phyloP scores from a whole-genome alignment of 805 yeast genomes.

The Jamesozyma rosinii region DNA sequence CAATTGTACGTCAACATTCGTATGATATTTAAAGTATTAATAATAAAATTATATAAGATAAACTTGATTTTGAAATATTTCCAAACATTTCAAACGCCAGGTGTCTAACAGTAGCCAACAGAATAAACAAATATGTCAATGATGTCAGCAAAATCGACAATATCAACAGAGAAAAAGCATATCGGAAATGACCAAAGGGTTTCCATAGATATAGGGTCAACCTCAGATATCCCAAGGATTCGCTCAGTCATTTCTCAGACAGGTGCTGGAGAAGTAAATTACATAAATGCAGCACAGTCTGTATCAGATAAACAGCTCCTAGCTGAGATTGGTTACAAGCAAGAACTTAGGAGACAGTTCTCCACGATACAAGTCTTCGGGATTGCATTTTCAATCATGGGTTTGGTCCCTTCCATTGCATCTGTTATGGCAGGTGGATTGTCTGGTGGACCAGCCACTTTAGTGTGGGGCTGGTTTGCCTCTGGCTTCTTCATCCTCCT shows the following conservation, averaged over 20 bases:
- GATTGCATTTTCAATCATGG: constrained; percentile 66
- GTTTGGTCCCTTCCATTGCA: constrained; percentile 55
- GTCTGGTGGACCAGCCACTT: constrained; percentile 49
- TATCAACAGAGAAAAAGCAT: neutral
- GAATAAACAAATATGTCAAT: neutral
- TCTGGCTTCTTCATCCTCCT: constrained; percentile 43
- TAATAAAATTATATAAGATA: too few species aligned
- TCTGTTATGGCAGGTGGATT: constrained; percentile 46
- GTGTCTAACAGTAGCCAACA: neutral
- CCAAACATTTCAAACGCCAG: too few species aligned
- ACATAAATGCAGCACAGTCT: constrained; percentile 17
- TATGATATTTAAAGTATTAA: too few species aligned
- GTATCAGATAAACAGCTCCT: constrained; percentile 17
- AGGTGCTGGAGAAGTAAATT: constrained; percentile 22
- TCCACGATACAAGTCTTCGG: constrained; percentile 59
- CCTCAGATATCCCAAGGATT: neutral
- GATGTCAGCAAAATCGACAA: neutral
- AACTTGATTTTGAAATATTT: too few species aligned
- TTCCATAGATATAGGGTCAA: neutral
- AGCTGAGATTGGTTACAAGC: constrained; percentile 53
- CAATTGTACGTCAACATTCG: neutral
- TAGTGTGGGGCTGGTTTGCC: constrained; percentile 67
- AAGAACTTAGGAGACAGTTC: constrained; percentile 54
- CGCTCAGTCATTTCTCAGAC: constrained; percentile 15
- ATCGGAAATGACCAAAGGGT: neutral